Conservation (phyloP, 164 flowering plant species). For the Warburgia ugandensis region DNA sequence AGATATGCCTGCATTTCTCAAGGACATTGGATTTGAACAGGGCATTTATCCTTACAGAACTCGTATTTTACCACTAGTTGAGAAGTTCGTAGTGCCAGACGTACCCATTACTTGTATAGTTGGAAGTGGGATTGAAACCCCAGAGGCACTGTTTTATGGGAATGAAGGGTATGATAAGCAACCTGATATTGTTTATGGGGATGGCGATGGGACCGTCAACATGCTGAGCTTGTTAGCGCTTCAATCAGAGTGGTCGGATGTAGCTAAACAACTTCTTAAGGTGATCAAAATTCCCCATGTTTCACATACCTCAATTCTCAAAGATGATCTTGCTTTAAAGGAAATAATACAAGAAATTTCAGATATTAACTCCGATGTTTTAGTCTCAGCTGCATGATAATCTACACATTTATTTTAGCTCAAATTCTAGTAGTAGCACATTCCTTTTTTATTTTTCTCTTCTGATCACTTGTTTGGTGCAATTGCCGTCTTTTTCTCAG, state of each 20-base stretch:
- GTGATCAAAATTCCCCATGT: slow-evolving; percentile 32
- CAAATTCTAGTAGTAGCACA: no score
- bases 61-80: slow-evolving; percentile 48
- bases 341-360: slow-evolving; percentile 35
- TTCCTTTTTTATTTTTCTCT: no score
- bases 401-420: no score
- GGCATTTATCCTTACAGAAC: slow-evolving; percentile 50
- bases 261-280: slow-evolving; percentile 30
- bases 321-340: slow-evolving; percentile 38
- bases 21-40: slow-evolving; percentile 58
- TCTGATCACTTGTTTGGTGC: no score
- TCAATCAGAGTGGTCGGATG: slow-evolving; percentile 38
- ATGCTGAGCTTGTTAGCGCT: slow-evolving; percentile 58
- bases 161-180: slow-evolving; percentile 47
- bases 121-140: slow-evolving; percentile 59
- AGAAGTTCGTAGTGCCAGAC: slow-evolving; percentile 25
- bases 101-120: slow-evolving; percentile 68
- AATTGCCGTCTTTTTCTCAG: no score
- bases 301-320: slow-evolving; percentile 54
- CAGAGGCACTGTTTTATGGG: slow-evolving; percentile 64
- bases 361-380: slow-evolving; percentile 27
- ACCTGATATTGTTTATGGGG: slow-evolving; percentile 78
- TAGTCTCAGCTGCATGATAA: slow-evolving; percentile 6
- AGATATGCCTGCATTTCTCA: slow-evolving; percentile 47
- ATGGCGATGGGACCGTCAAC: slow-evolving; percentile 96